Conservation (phyloP, 352 stramenopile genomes). For the Saprolegnia diclina region DNA sequence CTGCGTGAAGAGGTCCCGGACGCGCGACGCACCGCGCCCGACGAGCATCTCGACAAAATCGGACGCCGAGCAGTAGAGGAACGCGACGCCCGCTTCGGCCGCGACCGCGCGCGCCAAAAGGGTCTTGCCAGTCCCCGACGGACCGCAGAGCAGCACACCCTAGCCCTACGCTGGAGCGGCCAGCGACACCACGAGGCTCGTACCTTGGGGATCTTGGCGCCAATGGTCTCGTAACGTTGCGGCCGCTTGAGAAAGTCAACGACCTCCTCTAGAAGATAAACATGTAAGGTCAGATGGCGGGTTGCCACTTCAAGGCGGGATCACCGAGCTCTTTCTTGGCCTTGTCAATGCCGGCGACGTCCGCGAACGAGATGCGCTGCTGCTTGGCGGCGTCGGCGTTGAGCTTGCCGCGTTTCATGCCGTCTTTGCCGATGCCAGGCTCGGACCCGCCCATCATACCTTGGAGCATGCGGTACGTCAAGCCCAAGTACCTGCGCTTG, state of each 20-base stretch:
- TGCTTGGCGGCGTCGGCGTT: conserved; percentile 29
- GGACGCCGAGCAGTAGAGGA: conserved; percentile 94
- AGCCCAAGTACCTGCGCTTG: conserved; percentile 55
- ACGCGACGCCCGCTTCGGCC: conserved; percentile 90
- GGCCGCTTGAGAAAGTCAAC: conserved; percentile 94
- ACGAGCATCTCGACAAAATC: conserved; percentile 98
- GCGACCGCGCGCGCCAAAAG: conserved; percentile 89
- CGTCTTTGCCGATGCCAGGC: conserved; percentile 61
- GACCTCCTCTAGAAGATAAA: conserved; percentile 61
- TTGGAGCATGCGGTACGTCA: conserved; percentile 80
- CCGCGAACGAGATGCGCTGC: conserved; percentile 80
- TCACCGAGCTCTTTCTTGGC: conserved; percentile 87
- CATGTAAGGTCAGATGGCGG: not conserved
- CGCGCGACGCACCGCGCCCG: conserved; percentile 88
- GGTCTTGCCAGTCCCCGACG: conserved; percentile 93
- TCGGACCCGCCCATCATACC: conserved; percentile 45
- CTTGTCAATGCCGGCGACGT: conserved; percentile 91
- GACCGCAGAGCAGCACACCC: conserved; percentile 91
- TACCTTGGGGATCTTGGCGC: conserved; percentile 84
- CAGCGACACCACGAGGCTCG: not conserved
- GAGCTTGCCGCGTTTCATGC: conserved; percentile 37
- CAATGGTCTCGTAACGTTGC: conserved; percentile 88
- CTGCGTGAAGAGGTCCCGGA: conserved; percentile 92
- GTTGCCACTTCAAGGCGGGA: conserved; percentile 6
- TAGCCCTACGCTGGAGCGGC: conserved; percentile 10